Base-by-base conservation (phyloP, 2,329 filamentous ascomycete genomes). In the Diaporthe destruens region DNA sequence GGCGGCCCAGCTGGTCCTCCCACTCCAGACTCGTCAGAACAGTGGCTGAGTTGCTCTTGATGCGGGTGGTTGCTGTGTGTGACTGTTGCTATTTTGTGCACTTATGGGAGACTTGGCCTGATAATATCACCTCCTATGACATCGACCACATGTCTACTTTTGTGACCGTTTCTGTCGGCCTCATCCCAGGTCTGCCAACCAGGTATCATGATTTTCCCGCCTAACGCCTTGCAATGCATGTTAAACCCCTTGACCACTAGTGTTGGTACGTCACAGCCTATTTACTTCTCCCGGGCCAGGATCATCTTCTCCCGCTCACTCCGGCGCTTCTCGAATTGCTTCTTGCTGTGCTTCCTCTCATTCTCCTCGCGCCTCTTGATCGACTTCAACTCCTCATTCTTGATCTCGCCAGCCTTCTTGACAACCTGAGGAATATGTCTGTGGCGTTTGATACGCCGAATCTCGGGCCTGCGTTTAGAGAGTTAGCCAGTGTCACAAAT, bases 321-420 rank as follows among this genome's bases (percentile, higher is more conserved):
- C 76, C 88, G 84, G 85, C 90, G 90, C 76, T 83, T 79, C 39
- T 78, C 87, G 77, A 92, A 90, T 77, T 94, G 92, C 86, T 96
- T 96, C 86, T 93, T 94, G 72, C 91, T 93, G 82, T 99, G 96
- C 82, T 94, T 94, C 76, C 96, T 89, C 83, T 97, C 94, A 80
- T 99, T 99, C 86, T 99, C 96, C 79, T 98, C 94, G 77, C 91
- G 91, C 78, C 94, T 88, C 90, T 97, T 98, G 81, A 98, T 93
- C 44, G 94, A 90, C 82, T 91, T 91, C 78, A 98, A 82, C 82
- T 98, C 96, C 80, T 97, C 94, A 72, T 85, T 85, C 90, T 99
- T 99, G 84, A 98, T 98, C 86, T 98, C 93, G 63, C 89, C 91
- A 5, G 96, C 96, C 89, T 98, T 98, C 91, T 98, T 98, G 76